Evolutionary conservation across 1,284 basidiomycete genomes (phyloP).

Genomic region (Inonotus hispidus): DNA sequence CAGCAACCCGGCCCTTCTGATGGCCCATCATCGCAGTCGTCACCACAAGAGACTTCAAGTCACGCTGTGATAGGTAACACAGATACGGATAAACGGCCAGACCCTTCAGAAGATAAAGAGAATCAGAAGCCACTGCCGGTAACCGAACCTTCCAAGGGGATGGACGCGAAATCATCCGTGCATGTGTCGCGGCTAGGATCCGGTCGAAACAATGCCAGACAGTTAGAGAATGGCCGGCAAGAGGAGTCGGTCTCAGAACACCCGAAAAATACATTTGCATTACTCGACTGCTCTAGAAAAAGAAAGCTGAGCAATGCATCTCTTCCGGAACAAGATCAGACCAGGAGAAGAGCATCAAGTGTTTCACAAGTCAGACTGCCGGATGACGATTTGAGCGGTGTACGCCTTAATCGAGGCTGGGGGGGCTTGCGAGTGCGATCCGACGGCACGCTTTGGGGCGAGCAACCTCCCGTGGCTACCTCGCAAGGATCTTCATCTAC

Average conservation of each 20-base stretch:
- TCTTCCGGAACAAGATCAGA: background rate
- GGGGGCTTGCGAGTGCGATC: conserved; percentile 15
- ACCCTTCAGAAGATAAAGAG: conserved; percentile 9
- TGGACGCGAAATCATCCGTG: background rate
- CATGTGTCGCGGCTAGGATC: conserved; percentile 6
- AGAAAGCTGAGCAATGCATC: conserved; percentile 8
- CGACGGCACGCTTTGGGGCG: conserved; percentile 6
- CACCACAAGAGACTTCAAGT: background rate
- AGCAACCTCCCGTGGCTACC: background rate
- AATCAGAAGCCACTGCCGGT: conserved; percentile 10
- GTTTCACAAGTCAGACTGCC: background rate
- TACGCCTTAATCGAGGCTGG: conserved; percentile 15
- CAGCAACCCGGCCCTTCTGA: background rate
- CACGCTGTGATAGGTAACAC: background rate
- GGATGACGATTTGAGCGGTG: background rate
- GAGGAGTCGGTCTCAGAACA: background rate
- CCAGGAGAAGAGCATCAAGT: background rate
- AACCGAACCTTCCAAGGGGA: background rate
- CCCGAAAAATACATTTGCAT: background rate
- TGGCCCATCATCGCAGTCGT: background rate
- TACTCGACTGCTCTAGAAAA: background rate
- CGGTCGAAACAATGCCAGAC: conserved; percentile 10
- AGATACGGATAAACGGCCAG: background rate
- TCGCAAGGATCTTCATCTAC: background rate
- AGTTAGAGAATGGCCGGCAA: background rate